phyloP scores from a whole-genome alignment of 2,329 filamentous ascomycete genomes.

The Achaetomium macrosporum region DNA sequence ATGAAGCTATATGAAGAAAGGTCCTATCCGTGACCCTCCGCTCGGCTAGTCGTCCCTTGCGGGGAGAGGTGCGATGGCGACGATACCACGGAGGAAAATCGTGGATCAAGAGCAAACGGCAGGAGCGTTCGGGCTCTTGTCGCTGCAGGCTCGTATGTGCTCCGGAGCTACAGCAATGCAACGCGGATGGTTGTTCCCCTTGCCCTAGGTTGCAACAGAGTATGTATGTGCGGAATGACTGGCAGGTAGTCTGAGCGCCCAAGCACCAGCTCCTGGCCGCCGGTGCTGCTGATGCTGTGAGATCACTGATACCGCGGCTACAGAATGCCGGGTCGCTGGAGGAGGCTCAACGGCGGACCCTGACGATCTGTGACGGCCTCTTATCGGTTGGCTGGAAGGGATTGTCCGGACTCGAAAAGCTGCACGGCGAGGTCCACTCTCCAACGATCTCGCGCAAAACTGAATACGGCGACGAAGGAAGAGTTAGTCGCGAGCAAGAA shows the following conservation, averaged over 20 bases:
- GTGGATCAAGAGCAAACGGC: conserved; percentile 12
- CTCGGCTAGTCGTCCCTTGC: conserved; percentile 6
- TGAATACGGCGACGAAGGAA: too few relatives aligned
- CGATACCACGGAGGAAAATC: conserved; percentile 5
- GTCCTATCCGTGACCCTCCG: conserved; percentile 11
- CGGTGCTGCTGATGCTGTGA: background rate
- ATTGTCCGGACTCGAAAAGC: too few relatives aligned
- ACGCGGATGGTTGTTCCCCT: conserved; percentile 10
- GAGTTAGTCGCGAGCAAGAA: background rate
- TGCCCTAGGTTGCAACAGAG: conserved; percentile 9
- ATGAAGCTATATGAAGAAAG: conserved; percentile 19
- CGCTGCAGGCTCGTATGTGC: conserved; percentile 9
- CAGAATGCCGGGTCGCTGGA: background rate
- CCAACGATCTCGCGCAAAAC: too few relatives aligned
- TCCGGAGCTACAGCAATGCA: conserved; percentile 16
- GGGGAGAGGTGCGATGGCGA: conserved; percentile 1
- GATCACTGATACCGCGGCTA: conserved; percentile 1
- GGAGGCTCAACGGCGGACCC: too few relatives aligned
- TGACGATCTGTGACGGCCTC: background rate
- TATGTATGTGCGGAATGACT: background rate
- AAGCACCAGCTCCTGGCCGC: conserved; percentile 9
- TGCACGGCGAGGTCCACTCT: too few relatives aligned
- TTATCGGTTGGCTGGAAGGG: too few relatives aligned
- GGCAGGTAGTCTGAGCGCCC: conserved; percentile 9
- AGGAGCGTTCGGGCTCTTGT: conserved; percentile 8